Base-by-base conservation (phyloP, 1,139 yeast genomes). In the Insectozyma bohioensis region DNA sequence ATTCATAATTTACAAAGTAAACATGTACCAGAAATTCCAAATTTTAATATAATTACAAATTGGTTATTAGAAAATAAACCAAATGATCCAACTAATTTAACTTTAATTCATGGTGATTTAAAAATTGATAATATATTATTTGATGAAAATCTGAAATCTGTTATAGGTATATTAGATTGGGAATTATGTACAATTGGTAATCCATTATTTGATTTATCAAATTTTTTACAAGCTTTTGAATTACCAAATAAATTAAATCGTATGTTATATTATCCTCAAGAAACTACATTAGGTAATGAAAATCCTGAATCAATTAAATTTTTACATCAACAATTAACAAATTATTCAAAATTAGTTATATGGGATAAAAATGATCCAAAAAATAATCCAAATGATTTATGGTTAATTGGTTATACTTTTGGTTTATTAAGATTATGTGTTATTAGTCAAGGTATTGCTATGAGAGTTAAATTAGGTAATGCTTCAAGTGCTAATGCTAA, bases 111-210 rank as follows among this genome's bases (percentile, higher is more conserved):
- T 45, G 86, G 86, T 1, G 86, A 80, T 52, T 80, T 75, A 60
- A 80, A 80, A 48, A 76, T 80, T 28, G 86, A 80, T 51, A 80
- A 80, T 47, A 49, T 80, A 21, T 59, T 80, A 7, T 79, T 75
- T 48, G 75, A 77, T 43, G 72, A 74, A 6, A 57, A 66, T 1
- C 66, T 70, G 29, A 69, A 72, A 13, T 52, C 57, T 29, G 78
- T 79, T 4, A 57, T 72, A 34, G 84, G 84, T 0, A 75, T 80
- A 1, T 60, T 80, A 31, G 85, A 80, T 50, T 80, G 85, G 85
- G 86, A 80, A 48, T 61, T 80, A 24, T 78, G 85, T 46, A 80
- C 85, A 0, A 64, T 77, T 42, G 86, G 86, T 0, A 83, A 79
- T 43, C 85, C 85, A 1, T 54, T 78, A 33, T 79, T 80, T 35